Evolutionary conservation across 306 rosid species (phyloP).

Genomic region (Abrus pulchellus): DNA sequence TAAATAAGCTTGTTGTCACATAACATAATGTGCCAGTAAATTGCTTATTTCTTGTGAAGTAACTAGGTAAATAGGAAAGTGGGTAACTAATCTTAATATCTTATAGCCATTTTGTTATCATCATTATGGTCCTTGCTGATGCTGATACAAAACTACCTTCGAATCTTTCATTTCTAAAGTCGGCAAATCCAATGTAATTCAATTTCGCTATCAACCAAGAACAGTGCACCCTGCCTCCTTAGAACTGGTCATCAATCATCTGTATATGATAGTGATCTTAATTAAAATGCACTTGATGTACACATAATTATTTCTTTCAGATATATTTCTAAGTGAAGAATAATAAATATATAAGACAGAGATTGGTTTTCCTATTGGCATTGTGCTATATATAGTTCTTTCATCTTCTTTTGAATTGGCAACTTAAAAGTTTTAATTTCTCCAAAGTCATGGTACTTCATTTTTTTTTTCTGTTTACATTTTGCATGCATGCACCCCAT

Average conservation of each 20-base stretch:
- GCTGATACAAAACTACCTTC: neutral
- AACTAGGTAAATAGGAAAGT: neutral
- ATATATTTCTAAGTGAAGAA: neutral
- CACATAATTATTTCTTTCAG: conserved; percentile 11
- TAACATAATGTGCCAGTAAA: neutral
- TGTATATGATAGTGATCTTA: neutral
- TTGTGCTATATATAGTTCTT: neutral
- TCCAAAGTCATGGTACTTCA: conserved; percentile 56
- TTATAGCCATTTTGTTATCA: neutral
- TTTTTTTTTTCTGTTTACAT: neutral
- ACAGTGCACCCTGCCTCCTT: conserved; percentile 30
- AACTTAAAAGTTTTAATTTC: neutral
- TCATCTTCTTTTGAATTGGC: conserved; percentile 32
- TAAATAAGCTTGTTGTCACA: neutral
- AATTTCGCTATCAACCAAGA: conserved; percentile 46
- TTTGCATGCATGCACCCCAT: neutral
- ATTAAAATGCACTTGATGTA: neutral
- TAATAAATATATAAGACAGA: conserved; percentile 41
- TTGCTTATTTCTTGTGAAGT: neutral
- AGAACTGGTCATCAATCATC: conserved; percentile 41
- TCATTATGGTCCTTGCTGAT: neutral
- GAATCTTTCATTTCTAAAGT: conserved; percentile 48
- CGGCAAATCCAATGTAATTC: conserved; percentile 48
- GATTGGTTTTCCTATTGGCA: conserved; percentile 28
- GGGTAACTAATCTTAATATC: neutral